Evolutionary conservation across 1,284 basidiomycete genomes (phyloP).

Genomic region (Trametes hirsuta): DNA sequence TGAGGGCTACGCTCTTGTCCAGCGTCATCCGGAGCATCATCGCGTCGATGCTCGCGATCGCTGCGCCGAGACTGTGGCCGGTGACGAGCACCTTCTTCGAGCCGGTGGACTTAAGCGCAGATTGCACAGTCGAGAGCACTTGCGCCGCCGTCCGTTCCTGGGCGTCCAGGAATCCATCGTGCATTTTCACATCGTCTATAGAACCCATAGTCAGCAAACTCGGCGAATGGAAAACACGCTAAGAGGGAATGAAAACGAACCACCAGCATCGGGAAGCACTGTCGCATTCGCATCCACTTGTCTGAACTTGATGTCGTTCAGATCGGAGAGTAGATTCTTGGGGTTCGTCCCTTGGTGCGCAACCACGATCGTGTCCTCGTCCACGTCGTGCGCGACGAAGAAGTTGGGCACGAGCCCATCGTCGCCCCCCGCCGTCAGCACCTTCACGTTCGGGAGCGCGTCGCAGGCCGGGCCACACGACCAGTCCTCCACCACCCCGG

Average conservation of each 20-base stretch:
- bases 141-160: slow-evolving; percentile 46
- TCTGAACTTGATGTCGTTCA: slow-evolving; percentile 44
- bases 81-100: slow-evolving; percentile 44
- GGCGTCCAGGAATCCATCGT: slow-evolving; percentile 49
- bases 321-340: slow-evolving; percentile 43
- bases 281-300: slow-evolving; percentile 41
- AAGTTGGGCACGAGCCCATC: slow-evolving; percentile 37
- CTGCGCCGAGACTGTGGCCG: slow-evolving; percentile 42
- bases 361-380: slow-evolving; percentile 43
- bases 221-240: background rate
- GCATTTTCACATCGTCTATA: slow-evolving; percentile 38
- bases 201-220: background rate
- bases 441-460: slow-evolving; percentile 52
- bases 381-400: slow-evolving; percentile 45
- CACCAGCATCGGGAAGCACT: slow-evolving; percentile 38
- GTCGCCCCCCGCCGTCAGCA: slow-evolving; percentile 62
- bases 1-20: slow-evolving; percentile 12
- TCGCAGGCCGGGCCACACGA: slow-evolving; percentile 42
- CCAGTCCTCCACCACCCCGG: slow-evolving; percentile 36
- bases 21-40: slow-evolving; percentile 44
- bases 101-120: slow-evolving; percentile 38
- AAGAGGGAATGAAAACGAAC: slow-evolving; percentile 17
- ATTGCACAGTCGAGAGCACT: slow-evolving; percentile 42
- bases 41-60: slow-evolving; percentile 48
- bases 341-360: slow-evolving; percentile 53